Conservation (phyloP, 306 rosid species). For the Abrus pulchellus region DNA sequence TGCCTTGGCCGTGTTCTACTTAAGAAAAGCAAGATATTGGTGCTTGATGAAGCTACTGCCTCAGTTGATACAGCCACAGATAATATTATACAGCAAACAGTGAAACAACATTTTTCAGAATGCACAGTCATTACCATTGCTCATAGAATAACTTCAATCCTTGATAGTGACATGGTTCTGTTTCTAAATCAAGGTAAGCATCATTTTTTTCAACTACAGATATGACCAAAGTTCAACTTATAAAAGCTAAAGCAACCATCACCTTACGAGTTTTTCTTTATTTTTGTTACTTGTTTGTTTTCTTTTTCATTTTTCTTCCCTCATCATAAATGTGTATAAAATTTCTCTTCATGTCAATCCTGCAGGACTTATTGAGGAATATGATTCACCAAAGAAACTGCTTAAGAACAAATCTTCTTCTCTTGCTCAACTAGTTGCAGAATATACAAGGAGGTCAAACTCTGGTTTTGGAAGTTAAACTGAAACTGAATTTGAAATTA, state of each 20-base stretch:
- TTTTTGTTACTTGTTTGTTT: background rate
- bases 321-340: background rate
- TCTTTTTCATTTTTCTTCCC: background rate
- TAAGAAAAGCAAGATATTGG: slow-evolving; percentile 23
- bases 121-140: slow-evolving; percentile 51
- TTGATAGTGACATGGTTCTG: slow-evolving; percentile 68
- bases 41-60: slow-evolving; percentile 28
- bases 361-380: slow-evolving; percentile 32
- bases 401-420: slow-evolving; percentile 45
- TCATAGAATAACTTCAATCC: slow-evolving; percentile 73
- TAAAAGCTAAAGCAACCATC: too few relatives aligned
- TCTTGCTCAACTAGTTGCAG: slow-evolving; percentile 15
- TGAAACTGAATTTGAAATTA: slow-evolving; percentile 38
- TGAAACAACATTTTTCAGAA: slow-evolving; percentile 15
- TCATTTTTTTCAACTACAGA: background rate
- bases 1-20: slow-evolving; percentile 21
- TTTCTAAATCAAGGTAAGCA: slow-evolving; percentile 58
- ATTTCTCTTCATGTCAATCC: background rate
- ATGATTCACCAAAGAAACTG: slow-evolving; percentile 36
- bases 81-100: slow-evolving; percentile 17
- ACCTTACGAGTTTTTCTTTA: too few relatives aligned
- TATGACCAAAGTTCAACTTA: too few relatives aligned
- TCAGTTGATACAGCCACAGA: slow-evolving; percentile 22
- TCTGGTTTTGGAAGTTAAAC: slow-evolving; percentile 41
- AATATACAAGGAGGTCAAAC: slow-evolving; percentile 38